Evolutionary conservation across 2,329 filamentous ascomycete species (phyloP).

Genomic region (Mollisiaceae sp.): DNA sequence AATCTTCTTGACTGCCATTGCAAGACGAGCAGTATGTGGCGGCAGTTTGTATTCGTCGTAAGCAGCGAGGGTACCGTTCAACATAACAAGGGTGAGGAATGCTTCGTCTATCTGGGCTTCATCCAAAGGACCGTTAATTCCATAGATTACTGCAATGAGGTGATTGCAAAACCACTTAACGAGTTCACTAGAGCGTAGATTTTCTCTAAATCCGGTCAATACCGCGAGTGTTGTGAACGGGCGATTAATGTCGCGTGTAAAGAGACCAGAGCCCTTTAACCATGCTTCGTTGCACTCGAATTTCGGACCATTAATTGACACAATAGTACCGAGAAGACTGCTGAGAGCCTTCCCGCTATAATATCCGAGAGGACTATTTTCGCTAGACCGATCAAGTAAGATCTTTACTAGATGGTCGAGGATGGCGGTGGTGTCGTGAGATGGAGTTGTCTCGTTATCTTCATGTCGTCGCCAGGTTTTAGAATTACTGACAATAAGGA

Average conservation of each 20-base stretch:
- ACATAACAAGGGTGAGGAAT: constrained; percentile 54
- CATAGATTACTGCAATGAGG: constrained; percentile 64
- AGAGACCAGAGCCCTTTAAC: neutral
- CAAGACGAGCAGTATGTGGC: constrained; percentile 54
- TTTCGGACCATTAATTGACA: neutral
- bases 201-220: constrained; percentile 56
- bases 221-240: constrained; percentile 35
- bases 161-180: constrained; percentile 62
- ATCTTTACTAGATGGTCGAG: neutral
- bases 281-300: neutral
- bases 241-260: neutral
- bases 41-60: constrained; percentile 60
- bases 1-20: constrained; percentile 83
- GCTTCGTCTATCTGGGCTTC: constrained; percentile 43
- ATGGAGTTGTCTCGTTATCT: neutral
- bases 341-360: neutral
- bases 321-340: neutral
- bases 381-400: neutral
- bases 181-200: constrained; percentile 52
- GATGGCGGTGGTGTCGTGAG: neutral
- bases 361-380: neutral
- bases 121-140: constrained; percentile 47
- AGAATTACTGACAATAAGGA: neutral
- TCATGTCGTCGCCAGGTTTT: neutral
- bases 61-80: constrained; percentile 57